phyloP scores from a whole-genome alignment of 768 basidiomycete genomes.

The Imleria badia region DNA sequence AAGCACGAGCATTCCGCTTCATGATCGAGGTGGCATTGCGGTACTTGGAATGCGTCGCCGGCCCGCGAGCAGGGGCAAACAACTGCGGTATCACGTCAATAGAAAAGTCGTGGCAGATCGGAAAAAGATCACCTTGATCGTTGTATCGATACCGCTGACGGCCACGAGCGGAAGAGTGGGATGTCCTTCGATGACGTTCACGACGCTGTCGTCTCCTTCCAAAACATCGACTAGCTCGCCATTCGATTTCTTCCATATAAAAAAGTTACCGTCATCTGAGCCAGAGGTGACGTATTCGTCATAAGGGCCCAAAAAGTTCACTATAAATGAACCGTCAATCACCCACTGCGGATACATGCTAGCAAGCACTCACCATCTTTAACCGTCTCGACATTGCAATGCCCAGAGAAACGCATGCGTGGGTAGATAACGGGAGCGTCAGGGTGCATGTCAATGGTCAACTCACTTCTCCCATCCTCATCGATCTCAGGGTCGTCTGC shows the following conservation, averaged over 20 bases:
- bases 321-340: slow-evolving; percentile 37
- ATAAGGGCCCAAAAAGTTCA: slow-evolving; percentile 78
- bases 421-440: slow-evolving; percentile 61
- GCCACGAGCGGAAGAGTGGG: slow-evolving; percentile 78
- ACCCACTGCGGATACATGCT: background rate
- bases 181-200: slow-evolving; percentile 86
- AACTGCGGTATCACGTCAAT: slow-evolving; percentile 41
- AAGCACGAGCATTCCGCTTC: slow-evolving; percentile 46
- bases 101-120: background rate
- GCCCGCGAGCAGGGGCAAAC: slow-evolving; percentile 56
- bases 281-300: slow-evolving; percentile 82
- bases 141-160: slow-evolving; percentile 82
- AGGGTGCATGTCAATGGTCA: slow-evolving; percentile 23
- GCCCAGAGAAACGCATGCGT: slow-evolving; percentile 61
- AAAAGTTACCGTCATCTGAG: slow-evolving; percentile 86
- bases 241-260: slow-evolving; percentile 77
- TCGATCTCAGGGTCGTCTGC: slow-evolving; percentile 33
- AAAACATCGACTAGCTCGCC: slow-evolving; percentile 70
- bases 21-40: slow-evolving; percentile 54
- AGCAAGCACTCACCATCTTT: slow-evolving; percentile 69
- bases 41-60: slow-evolving; percentile 55
- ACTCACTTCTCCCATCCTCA: slow-evolving; percentile 29
- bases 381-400: slow-evolving; percentile 77
- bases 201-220: slow-evolving; percentile 79
- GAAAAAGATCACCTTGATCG: slow-evolving; percentile 63